A percentile compares a stretch with the other conserved stretches of the same genome.
phyloP scores from a whole-genome alignment of 768 basidiomycete genomes.

The Multifurca ochricompacta region DNA sequence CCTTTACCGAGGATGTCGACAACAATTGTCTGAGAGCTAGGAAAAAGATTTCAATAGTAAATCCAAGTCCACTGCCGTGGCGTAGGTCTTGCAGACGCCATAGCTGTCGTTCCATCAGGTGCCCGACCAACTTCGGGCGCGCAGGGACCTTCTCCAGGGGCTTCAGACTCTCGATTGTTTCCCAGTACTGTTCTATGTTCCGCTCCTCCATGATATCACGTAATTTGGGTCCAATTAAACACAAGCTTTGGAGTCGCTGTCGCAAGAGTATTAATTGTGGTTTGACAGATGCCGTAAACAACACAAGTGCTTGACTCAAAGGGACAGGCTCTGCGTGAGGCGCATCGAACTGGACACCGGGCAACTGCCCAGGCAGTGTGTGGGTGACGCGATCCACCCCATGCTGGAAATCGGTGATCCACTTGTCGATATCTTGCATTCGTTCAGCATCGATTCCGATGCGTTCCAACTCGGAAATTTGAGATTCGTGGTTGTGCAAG shows the following conservation, averaged over 20 bases:
- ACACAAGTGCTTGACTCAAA: not conserved
- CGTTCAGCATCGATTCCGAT: not conserved
- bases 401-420: not conserved
- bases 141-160: not conserved
- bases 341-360: not conserved
- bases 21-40: not conserved
- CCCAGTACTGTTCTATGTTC: not conserved
- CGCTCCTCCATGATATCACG: not conserved
- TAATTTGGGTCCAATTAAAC: not conserved
- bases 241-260: not conserved
- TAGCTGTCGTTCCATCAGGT: not conserved
- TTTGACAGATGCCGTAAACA: not conserved
- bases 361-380: not conserved
- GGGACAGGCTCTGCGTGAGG: not conserved
- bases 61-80: conserved; percentile 3
- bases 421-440: not conserved
- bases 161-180: not conserved
- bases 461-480: conserved; percentile 1
- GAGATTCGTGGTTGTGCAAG: not conserved
- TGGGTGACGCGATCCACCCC: not conserved
- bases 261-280: not conserved
- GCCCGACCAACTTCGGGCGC: not conserved
- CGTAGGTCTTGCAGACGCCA: not conserved
- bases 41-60: conserved; percentile 9
- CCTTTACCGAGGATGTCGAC: not conserved